Base-by-base conservation (phyloP, 768 basidiomycete species). In the Naganishia vaughanmartiniae region DNA sequence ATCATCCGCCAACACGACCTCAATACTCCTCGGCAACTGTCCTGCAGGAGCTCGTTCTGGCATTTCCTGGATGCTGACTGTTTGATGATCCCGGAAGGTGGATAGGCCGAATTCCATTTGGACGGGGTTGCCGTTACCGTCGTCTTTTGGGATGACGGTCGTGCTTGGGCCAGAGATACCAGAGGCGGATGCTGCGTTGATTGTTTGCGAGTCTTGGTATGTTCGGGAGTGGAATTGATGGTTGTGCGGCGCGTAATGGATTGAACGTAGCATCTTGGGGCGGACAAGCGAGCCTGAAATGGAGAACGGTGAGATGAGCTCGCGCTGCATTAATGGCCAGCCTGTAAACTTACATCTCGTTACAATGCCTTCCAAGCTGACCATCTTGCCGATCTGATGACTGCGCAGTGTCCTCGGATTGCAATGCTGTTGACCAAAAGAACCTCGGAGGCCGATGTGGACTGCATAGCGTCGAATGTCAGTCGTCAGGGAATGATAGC, bases 21-120 rank as follows among this genome's bases (percentile, higher is more conserved):
- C 96, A 42, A 93, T 93, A 76, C 93, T 94, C 57, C 96, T 86
- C 54, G 96, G 96, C 33, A 99, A 85, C 81, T 97, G 95, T 33
- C 96, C 96, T 54, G 96, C 91, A 30, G 96, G 96, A 17, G 96
- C 94, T 28, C 96, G 88, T 82, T 99, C 96, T 2, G 96, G 96
- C 95, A 99, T 98, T 79, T 99, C 96, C 83, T 99, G 96, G 73
- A 99, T 98, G 81, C 89, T 93, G 78, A 98, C 91, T 74, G 93
- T 88, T 82, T 99, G 96, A 81, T 98, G 92, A 82, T 99, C 96
- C 69, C 91, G 85, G 84, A 96, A 99, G 10, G 90, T 87, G 78
- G 90, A 92, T 73, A 89, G 84, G 5, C 96, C 96, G 78, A 88
- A 98, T 83, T 99, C 96, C 74, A 89, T 96, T 81, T 93, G 87